A percentile compares a stretch with the other conserved stretches of the same genome.
Evolutionary conservation across 768 basidiomycete genomes (phyloP).

Genomic region (Mycena galopus): DNA sequence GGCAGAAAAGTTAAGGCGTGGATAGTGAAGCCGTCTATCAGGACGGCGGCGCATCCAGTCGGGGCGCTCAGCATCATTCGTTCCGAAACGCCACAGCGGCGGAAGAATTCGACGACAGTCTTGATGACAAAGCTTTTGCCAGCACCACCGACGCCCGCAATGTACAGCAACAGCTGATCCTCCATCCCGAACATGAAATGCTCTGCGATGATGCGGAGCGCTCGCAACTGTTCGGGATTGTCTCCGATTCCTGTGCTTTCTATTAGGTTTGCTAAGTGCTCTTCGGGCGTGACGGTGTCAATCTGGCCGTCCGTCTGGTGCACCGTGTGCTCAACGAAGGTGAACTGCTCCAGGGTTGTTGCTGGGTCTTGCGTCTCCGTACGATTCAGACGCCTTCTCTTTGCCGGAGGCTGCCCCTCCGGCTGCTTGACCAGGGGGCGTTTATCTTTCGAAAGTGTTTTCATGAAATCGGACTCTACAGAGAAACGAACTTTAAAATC

Average conservation of each 20-base stretch:
- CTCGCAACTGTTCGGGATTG: neutral
- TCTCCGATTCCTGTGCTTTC: neutral
- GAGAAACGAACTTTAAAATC: no score
- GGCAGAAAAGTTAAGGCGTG: slow-evolving; percentile 15
- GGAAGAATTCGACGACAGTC: slow-evolving; percentile 6
- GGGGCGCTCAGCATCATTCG: slow-evolving; percentile 5
- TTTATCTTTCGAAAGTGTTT: no score
- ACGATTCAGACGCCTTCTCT: no score
- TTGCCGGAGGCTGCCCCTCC: no score
- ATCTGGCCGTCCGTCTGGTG: neutral
- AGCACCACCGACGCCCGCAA: neutral
- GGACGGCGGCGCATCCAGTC: slow-evolving; percentile 6
- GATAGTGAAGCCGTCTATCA: slow-evolving; percentile 7
- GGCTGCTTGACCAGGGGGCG: no score
- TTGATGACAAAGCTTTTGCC: slow-evolving; percentile 8
- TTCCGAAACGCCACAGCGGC: neutral
- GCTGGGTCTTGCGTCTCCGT: no score
- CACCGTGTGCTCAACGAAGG: no score
- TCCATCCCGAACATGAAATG: slow-evolving; percentile 15
- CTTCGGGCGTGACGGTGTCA: neutral
- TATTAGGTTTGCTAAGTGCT: neutral
- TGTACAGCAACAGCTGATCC: slow-evolving; percentile 1
- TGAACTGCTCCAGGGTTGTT: no score
- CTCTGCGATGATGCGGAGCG: neutral
- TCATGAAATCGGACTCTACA: no score